Conservation (phyloP, 1,139 yeast genomes). For the Spathaspora sp. region DNA sequence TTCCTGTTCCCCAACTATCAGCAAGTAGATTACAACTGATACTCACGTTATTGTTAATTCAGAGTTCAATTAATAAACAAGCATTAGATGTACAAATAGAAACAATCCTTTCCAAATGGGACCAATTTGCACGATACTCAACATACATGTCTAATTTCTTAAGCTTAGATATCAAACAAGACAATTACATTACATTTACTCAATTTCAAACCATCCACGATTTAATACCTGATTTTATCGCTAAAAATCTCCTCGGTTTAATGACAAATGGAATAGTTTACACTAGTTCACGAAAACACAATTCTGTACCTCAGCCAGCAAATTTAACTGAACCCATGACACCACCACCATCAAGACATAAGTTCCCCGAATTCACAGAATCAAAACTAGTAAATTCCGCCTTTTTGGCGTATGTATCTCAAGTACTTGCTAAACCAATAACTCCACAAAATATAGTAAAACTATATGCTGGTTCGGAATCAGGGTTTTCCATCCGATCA, state of each 20-base stretch:
- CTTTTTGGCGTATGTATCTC: conserved; percentile 41
- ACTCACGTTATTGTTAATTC: conserved; percentile 42
- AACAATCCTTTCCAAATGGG: conserved; percentile 28
- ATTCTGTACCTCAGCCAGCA: conserved; percentile 6
- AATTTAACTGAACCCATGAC: conserved; percentile 1
- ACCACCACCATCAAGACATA: conserved; percentile 1
- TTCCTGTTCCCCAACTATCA: conserved; percentile 32
- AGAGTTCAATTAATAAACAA: conserved; percentile 25
- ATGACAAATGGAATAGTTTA: conserved; percentile 31
- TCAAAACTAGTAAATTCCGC: conserved; percentile 42
- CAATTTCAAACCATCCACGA: conserved; percentile 34
- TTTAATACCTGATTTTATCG: conserved; percentile 37
- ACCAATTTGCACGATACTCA: conserved; percentile 32
- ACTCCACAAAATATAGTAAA: conserved; percentile 50
- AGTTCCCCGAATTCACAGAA: conserved; percentile 22
- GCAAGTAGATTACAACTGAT: conserved; percentile 36
- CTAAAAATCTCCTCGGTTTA: conserved; percentile 31
- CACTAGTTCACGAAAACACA: conserved; percentile 2
- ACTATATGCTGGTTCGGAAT: conserved; percentile 69
- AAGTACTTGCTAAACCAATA: conserved; percentile 26
- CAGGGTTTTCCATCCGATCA: conserved; percentile 86
- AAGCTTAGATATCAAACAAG: conserved; percentile 21
- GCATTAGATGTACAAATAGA: conserved; percentile 21
- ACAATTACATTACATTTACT: conserved; percentile 28
- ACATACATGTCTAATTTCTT: conserved; percentile 45